Conservation (phyloP, 2,329 filamentous ascomycete species). For the Ceratocystis colombiana region DNA sequence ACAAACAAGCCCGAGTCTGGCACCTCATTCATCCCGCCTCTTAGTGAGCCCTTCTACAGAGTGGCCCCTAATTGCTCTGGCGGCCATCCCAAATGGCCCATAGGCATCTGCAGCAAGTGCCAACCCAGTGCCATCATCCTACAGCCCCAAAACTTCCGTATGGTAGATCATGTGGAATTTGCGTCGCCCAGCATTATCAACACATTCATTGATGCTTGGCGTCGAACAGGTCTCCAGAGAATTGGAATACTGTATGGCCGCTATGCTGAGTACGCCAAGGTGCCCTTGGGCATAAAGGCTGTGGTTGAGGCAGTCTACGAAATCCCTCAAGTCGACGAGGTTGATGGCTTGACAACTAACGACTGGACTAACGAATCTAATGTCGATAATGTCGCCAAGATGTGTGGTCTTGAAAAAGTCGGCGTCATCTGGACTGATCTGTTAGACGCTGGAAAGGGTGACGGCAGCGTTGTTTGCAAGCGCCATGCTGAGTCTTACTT, state of each 20-base stretch:
- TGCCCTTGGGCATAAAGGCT: conserved; percentile 88
- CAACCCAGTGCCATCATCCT: conserved; percentile 94
- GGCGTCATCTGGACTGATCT: conserved; percentile 95
- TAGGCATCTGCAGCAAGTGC: conserved; percentile 96
- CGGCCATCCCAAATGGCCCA: conserved; percentile 85
- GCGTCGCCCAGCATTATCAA: conserved; percentile 76
- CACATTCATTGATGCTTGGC: conserved; percentile 84
- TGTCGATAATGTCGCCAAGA: conserved; percentile 65
- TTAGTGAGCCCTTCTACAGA: conserved; percentile 85
- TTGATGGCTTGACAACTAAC: conserved; percentile 75
- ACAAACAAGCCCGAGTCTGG: conserved; percentile 94
- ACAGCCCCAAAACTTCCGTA: conserved; percentile 85
- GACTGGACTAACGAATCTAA: conserved; percentile 78
- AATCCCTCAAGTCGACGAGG: conserved; percentile 78
- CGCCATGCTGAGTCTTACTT: conserved; percentile 92
- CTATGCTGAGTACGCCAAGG: conserved; percentile 82
- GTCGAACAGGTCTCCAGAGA: conserved; percentile 71
- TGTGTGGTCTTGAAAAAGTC: conserved; percentile 78
- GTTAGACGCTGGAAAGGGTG: conserved; percentile 65
- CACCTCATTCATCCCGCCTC: conserved; percentile 88
- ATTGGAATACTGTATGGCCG: conserved; percentile 84
- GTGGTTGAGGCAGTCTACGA: conserved; percentile 97
- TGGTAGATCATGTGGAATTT: conserved; percentile 98
- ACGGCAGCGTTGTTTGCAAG: conserved; percentile 87
- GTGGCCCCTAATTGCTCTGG: conserved; percentile 84